Evolutionary conservation across 768 basidiomycete species (phyloP).

Genomic region (Boletus rubescentipes): DNA sequence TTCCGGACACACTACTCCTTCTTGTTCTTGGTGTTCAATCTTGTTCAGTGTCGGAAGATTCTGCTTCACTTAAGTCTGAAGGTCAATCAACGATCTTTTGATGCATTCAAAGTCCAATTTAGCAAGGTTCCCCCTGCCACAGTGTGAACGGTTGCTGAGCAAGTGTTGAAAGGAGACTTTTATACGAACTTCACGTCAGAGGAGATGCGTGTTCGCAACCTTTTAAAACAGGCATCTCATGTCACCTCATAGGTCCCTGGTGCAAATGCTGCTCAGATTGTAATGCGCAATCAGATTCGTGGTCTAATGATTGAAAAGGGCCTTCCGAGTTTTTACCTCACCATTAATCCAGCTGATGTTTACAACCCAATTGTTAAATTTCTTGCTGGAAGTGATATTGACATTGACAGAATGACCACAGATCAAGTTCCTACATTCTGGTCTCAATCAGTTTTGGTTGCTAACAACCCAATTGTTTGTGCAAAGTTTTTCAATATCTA

Average conservation of each 20-base stretch:
- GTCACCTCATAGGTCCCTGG: not conserved
- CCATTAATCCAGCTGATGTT: too few relatives aligned
- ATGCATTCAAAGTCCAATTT: not conserved
- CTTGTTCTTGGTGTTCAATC: not conserved
- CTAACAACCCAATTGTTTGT: not conserved
- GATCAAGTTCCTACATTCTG: not conserved
- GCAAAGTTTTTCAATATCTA: not conserved
- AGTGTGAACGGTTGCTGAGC: not conserved
- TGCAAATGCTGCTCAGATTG: not conserved
- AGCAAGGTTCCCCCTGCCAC: not conserved
- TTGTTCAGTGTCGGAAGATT: not conserved
- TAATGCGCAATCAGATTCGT: not conserved
- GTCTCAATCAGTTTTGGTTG: not conserved
- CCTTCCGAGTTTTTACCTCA: not conserved
- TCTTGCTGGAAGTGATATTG: not conserved
- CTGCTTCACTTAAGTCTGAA: not conserved
- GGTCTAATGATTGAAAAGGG: not conserved
- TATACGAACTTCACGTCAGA: too few relatives aligned
- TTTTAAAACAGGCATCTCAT: not conserved
- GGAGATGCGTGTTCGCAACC: not conserved
- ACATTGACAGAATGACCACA: not conserved
- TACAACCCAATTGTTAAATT: not conserved
- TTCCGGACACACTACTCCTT: not conserved
- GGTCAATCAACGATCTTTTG: not conserved
- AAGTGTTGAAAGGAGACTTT: too few relatives aligned